phyloP scores from a whole-genome alignment of 192 early-diverging fungal species.

The Pilaira anomala region DNA sequence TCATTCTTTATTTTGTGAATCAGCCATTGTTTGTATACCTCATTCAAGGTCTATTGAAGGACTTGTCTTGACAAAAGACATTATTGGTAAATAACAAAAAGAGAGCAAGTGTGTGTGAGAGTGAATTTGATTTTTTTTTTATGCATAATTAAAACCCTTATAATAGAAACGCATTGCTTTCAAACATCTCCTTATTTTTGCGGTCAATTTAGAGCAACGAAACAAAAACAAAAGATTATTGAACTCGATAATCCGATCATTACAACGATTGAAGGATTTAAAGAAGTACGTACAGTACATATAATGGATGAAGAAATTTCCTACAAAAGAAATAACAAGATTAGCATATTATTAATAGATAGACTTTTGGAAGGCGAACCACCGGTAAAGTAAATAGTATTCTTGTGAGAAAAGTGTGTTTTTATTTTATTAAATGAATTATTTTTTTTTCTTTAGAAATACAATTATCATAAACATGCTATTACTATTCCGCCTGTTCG shows the following conservation, averaged over 20 bases:
- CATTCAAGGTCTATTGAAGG: conserved; percentile 42
- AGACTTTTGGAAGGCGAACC: conserved; percentile 48
- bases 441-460: conserved; percentile 17
- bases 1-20: conserved; percentile 36
- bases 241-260: conserved; percentile 43
- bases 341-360: conserved; percentile 44
- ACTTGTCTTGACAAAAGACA: conserved; percentile 39
- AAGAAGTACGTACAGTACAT: conserved; percentile 40
- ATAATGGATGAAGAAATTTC: conserved; percentile 48
- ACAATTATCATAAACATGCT: conserved; percentile 3
- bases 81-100: conserved; percentile 37
- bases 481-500: conserved; percentile 22
- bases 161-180: conserved; percentile 51
- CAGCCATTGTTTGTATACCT: conserved; percentile 47
- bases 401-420: conserved; percentile 10
- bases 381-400: conserved; percentile 11
- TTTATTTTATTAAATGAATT: conserved; percentile 4
- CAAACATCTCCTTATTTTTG: conserved; percentile 52
- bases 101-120: neutral
- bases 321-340: conserved; percentile 46
- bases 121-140: neutral
- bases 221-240: conserved; percentile 49
- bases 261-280: conserved; percentile 43
- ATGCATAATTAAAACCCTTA: conserved; percentile 6
- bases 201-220: conserved; percentile 46